Conservation (phyloP, 2,329 filamentous ascomycete species). For the Exophiala sp. region DNA sequence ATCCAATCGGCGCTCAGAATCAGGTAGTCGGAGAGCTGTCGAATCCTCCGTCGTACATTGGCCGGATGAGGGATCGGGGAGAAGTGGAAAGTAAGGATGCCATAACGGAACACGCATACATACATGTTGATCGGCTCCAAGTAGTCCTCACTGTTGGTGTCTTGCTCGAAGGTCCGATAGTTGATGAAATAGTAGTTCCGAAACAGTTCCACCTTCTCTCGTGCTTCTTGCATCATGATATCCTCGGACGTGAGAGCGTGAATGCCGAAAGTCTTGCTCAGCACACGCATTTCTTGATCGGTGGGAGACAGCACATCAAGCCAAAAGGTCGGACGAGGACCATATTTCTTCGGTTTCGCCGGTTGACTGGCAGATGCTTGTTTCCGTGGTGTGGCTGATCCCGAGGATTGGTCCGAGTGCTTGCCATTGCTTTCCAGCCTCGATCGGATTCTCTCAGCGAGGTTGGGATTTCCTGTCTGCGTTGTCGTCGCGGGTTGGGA, state of each 20-base stretch:
- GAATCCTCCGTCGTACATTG: constrained; percentile 87
- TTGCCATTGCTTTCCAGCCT: constrained; percentile 12
- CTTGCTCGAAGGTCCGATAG: constrained; percentile 95
- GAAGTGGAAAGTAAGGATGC: constrained; percentile 89
- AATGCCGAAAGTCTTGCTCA: constrained; percentile 89
- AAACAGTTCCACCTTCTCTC: constrained; percentile 97
- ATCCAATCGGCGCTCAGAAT: constrained; percentile 96
- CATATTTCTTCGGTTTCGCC: constrained; percentile 54
- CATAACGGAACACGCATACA: constrained; percentile 91
- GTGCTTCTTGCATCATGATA: constrained; percentile 93
- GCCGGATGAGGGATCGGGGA: constrained; percentile 92
- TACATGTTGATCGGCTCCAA: constrained; percentile 97
- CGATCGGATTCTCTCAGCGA: constrained; percentile 6
- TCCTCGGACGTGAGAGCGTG: constrained; percentile 94
- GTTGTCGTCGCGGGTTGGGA: constrained; percentile 1
- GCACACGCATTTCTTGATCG: constrained; percentile 88
- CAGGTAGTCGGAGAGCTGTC: constrained; percentile 88
- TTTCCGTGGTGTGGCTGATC: constrained; percentile 45
- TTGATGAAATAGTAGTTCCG: constrained; percentile 98
- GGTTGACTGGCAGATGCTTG: constrained; percentile 12
- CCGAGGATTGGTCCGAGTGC: constrained; percentile 17
- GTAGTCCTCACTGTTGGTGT: constrained; percentile 80
- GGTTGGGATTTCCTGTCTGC: constrained; percentile 2
- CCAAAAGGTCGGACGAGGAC: constrained; percentile 92
- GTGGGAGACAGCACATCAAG: constrained; percentile 86